Percentiles rank a stretch among this genome's conserved stretches.
These are phyloP conservation scores for Ceratobasidium sp. DNA, from an alignment of 1,284 basidiomycete genomes.

Conservation along the genomic window DNA sequence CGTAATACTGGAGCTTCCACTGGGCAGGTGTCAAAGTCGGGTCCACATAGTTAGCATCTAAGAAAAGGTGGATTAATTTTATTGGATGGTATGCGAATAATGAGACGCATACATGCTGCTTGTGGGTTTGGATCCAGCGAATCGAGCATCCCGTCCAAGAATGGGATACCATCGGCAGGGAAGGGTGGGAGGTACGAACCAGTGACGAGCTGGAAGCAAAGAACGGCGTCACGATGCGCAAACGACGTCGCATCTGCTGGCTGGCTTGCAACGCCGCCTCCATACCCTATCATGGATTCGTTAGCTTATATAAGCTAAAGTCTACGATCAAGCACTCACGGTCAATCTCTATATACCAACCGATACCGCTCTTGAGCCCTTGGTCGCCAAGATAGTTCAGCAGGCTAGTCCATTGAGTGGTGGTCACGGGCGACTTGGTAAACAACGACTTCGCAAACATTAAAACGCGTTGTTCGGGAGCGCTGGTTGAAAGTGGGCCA, in stretches of 20 bases:
- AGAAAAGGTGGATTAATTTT: neutral
- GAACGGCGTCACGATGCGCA: slow-evolving; percentile 50
- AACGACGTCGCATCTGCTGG: slow-evolving; percentile 49
- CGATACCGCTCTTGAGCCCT: neutral
- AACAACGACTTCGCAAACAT: slow-evolving; percentile 10
- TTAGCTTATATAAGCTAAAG: neutral
- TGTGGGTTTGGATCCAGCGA: slow-evolving; percentile 40
- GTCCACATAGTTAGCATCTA: slow-evolving; percentile 45
- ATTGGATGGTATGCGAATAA: neutral
- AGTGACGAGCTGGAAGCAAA: slow-evolving; percentile 53
- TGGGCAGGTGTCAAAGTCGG: slow-evolving; percentile 37
- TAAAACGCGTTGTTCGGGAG: neutral
- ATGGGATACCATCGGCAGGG: slow-evolving; percentile 50
- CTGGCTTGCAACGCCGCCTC: slow-evolving; percentile 49
- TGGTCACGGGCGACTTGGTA: slow-evolving; percentile 19
- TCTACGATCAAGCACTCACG: slow-evolving; percentile 1
- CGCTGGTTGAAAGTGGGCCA: slow-evolving; percentile 3
- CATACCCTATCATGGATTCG: slow-evolving; percentile 42
- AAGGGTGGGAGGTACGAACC: slow-evolving; percentile 51
- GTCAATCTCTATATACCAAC: slow-evolving; percentile 43
- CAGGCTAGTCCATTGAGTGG: slow-evolving; percentile 28
- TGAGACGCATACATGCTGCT: slow-evolving; percentile 2
- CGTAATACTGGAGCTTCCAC: slow-evolving; percentile 43
- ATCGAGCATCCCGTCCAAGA: slow-evolving; percentile 50
- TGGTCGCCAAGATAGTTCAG: slow-evolving; percentile 37